phyloP scores from a whole-genome alignment of 2,329 filamentous ascomycete genomes.

The Aspergillus piperis region DNA sequence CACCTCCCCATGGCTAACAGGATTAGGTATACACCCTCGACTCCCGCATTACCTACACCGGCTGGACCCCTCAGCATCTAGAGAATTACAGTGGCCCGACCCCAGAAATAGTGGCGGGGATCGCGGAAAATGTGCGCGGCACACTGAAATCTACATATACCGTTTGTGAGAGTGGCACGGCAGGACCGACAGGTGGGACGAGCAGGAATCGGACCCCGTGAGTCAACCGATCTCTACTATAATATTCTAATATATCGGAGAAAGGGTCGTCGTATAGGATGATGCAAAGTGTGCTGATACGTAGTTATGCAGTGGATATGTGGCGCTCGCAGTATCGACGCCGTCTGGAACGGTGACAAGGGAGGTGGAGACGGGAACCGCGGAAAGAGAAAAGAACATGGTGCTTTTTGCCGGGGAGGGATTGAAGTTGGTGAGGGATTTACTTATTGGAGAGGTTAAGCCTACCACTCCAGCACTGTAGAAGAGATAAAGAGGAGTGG shows the following conservation, averaged over 20 bases:
- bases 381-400: conserved; percentile 63
- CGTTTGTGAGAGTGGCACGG: conserved; percentile 62
- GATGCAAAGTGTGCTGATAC: conserved; percentile 1
- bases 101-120: conserved; percentile 56
- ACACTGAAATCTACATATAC: conserved; percentile 60
- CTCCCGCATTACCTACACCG: conserved; percentile 59
- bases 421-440: conserved; percentile 58
- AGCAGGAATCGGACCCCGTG: conserved; percentile 60
- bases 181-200: conserved; percentile 62
- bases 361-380: conserved; percentile 59
- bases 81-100: conserved; percentile 61
- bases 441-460: conserved; percentile 44
- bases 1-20: not conserved
- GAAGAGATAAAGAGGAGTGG: not conserved
- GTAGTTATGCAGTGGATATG: conserved; percentile 54
- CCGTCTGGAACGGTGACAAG: conserved; percentile 54
- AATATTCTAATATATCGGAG: no score
- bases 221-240: conserved; percentile 16
- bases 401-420: conserved; percentile 61
- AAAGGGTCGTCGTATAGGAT: no score
- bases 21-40: conserved; percentile 58
- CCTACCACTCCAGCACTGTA: no score
- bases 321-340: conserved; percentile 62
- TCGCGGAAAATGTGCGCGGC: conserved; percentile 60
- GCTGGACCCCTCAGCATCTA: conserved; percentile 60